Conservation (phyloP, 2,329 filamentous ascomycete genomes). For the Aspergillus candidus region DNA sequence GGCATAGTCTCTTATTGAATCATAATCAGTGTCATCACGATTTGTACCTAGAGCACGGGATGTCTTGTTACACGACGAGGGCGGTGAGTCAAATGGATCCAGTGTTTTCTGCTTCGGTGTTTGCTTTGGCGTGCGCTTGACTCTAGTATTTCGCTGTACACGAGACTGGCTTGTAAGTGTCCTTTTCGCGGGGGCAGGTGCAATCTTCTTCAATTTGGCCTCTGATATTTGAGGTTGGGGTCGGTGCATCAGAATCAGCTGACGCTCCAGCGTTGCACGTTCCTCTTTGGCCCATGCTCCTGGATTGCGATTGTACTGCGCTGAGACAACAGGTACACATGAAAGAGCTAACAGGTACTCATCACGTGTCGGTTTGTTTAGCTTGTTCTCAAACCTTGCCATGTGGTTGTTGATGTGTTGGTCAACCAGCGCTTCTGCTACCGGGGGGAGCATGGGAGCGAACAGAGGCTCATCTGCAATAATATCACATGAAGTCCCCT, state of each 20-base stretch:
- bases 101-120: slow-evolving; percentile 36
- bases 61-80: slow-evolving; percentile 37
- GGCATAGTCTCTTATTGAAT: slow-evolving; percentile 63
- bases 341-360: slow-evolving; percentile 41
- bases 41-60: slow-evolving; percentile 50
- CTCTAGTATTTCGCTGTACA: slow-evolving; percentile 27
- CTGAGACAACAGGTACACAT: slow-evolving; percentile 39
- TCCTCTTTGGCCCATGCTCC: slow-evolving; percentile 39
- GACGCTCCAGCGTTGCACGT: slow-evolving; percentile 36
- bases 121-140: slow-evolving; percentile 37
- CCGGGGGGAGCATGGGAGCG: slow-evolving; percentile 28
- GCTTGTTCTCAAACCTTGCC: slow-evolving; percentile 35
- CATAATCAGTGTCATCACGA: slow-evolving; percentile 77
- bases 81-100: slow-evolving; percentile 33
- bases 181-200: slow-evolving; percentile 33
- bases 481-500: slow-evolving; percentile 28
- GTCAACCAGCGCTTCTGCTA: slow-evolving; percentile 35
- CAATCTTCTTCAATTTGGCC: slow-evolving; percentile 35
- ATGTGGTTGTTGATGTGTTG: slow-evolving; percentile 40
- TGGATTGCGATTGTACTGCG: slow-evolving; percentile 41
- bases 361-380: slow-evolving; percentile 39
- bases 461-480: slow-evolving; percentile 38
- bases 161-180: slow-evolving; percentile 20
- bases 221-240: slow-evolving; percentile 26
- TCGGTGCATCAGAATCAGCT: slow-evolving; percentile 37